Percentiles rank a stretch among this genome's conserved stretches.
Evolutionary conservation across 257 asterid genomes (phyloP).

Genomic region (Lycium barbarum): DNA sequence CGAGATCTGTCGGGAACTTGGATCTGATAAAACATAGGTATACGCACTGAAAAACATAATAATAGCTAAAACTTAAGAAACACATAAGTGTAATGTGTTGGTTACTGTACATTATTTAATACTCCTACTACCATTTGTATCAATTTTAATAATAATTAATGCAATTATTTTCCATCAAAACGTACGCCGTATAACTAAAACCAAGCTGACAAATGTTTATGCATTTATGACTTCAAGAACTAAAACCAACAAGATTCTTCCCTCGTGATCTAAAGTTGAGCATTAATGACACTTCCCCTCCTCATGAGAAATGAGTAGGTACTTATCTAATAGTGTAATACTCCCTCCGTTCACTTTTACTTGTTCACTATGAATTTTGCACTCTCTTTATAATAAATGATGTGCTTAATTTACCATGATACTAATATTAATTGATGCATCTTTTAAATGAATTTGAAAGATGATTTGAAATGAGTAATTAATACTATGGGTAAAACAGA

Average conservation of each 20-base stretch:
- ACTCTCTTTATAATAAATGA: too few species aligned
- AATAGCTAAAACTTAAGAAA: neutral
- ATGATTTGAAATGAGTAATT: too few species aligned
- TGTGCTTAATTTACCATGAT: too few species aligned
- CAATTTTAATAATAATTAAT: neutral
- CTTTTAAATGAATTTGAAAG: too few species aligned
- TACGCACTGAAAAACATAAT: neutral
- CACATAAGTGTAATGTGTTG: conserved; percentile 27
- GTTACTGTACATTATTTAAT: neutral
- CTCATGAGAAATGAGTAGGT: neutral
- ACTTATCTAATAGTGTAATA: neutral
- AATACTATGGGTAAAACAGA: too few species aligned
- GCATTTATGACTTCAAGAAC: conserved; percentile 51
- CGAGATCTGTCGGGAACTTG: conserved; percentile 49
- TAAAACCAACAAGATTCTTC: conserved; percentile 54
- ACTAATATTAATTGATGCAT: too few species aligned
- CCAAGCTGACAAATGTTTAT: conserved; percentile 68
- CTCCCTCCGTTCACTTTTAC: too few species aligned
- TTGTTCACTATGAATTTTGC: too few species aligned
- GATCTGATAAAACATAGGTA: conserved; percentile 38
- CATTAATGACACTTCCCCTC: conserved; percentile 28
- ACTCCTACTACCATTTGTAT: too few species aligned
- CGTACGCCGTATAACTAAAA: conserved; percentile 58
- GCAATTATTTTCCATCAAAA: conserved; percentile 27
- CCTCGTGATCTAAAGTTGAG: conserved; percentile 53